Evolutionary conservation across 768 basidiomycete genomes (phyloP), one percentile per base, ranked within the genome.

Genomic region (Mycena capillaripes): DNA sequence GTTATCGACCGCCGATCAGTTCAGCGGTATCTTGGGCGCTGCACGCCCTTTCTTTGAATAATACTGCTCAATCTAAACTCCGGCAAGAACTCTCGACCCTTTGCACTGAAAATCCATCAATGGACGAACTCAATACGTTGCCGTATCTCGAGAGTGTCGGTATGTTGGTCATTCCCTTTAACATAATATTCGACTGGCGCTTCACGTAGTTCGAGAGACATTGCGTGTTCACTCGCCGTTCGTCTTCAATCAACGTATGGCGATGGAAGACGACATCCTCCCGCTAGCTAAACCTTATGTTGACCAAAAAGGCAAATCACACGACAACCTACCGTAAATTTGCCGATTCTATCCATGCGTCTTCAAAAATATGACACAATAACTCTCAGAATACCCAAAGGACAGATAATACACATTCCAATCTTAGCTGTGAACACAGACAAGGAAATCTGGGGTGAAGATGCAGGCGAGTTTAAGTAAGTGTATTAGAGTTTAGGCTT

Each of bases 381-480:
- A 34, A 19, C 36, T 57, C 44, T 32, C 36, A 86, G 86, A 76
- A 78, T 85, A 7, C 74, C 81, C 16, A 86, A 89, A 71, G 89
- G 89, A 0, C 85, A 89, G 69, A 75, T 76, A 0, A 53, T 90
- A 7, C 69, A 84, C 5, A 79, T 93, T 21, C 90, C 90, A 82
- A n/a, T n/a, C n/a, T n/a, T n/a, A n/a, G n/a, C n/a, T n/a, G n/a
- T n/a, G n/a, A n/a, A n/a, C n/a, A n/a, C 86, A 8, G 83, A 85
- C 11, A 84, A 85, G 70, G 80, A 78, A 11, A 77, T 93, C 0
- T 93, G 92, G 91, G 92, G 92, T 14, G 83, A 87, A 12, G 91
- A 93, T 77, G 88, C 90, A 0, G 59, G 72, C 23, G 87, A 90
- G 53, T 93, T 93, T 84, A 89, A 79, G 91, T 90, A 65, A 64